A percentile compares a stretch with the other conserved stretches of the same genome.
Evolutionary conservation across 805 yeast genomes (phyloP).

Genomic region (Starmera pachycereana): DNA sequence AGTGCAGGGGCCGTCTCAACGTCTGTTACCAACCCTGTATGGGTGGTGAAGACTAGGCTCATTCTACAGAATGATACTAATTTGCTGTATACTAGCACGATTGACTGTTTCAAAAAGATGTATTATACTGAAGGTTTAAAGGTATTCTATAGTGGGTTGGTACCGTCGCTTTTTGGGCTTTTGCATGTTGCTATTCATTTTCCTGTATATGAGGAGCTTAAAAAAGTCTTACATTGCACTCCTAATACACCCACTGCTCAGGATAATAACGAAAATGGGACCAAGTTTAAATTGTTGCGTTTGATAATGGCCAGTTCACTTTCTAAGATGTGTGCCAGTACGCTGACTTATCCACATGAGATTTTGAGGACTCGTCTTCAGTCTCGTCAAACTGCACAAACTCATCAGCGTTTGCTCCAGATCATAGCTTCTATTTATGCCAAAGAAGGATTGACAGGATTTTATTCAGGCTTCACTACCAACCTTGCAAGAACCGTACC

Average conservation of each 20-base stretch:
- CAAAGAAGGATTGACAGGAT: slow-evolving; percentile 72
- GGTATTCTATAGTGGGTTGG: slow-evolving; percentile 81
- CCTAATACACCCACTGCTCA: too few relatives aligned
- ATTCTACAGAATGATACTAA: slow-evolving; percentile 60
- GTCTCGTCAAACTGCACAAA: slow-evolving; percentile 26
- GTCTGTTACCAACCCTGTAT: slow-evolving; percentile 81
- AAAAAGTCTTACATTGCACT: slow-evolving; percentile 32
- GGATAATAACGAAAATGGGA: slow-evolving; percentile 12
- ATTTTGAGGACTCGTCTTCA: slow-evolving; percentile 88
- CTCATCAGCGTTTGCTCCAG: slow-evolving; percentile 17
- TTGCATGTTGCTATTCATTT: slow-evolving; percentile 94
- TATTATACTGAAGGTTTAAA: slow-evolving; percentile 65
- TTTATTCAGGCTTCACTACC: slow-evolving; percentile 82
- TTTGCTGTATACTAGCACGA: slow-evolving; percentile 57
- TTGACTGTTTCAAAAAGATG: slow-evolving; percentile 79
- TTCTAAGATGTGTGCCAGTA: slow-evolving; percentile 82
- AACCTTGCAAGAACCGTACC: slow-evolving; percentile 89
- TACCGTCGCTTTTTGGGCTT: slow-evolving; percentile 85
- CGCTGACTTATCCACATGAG: slow-evolving; percentile 92
- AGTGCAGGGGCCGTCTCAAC: slow-evolving; percentile 87
- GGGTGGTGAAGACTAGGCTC: slow-evolving; percentile 94
- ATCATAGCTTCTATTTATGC: slow-evolving; percentile 21
- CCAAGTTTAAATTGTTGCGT: slow-evolving; percentile 23
- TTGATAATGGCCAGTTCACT: slow-evolving; percentile 60
- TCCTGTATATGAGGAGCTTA: slow-evolving; percentile 83